Base-by-base conservation (phyloP, 331 rosid genomes). In the Telfairia occidentalis region DNA sequence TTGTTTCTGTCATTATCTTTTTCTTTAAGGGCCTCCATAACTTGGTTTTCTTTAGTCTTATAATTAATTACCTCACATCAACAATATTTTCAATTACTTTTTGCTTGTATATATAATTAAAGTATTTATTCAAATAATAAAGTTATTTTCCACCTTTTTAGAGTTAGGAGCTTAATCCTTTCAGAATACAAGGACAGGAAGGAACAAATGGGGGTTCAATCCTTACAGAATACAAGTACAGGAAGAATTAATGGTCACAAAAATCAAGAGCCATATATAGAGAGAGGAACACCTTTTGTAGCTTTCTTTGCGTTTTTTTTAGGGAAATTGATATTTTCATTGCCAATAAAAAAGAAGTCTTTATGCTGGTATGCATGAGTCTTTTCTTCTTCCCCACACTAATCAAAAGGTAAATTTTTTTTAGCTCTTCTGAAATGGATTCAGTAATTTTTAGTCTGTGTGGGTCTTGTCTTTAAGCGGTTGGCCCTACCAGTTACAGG, bases 401-500 rank as follows among this genome's bases (percentile, higher is more conserved):
- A 23, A 40, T 24, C 38, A 15, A 69, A 69, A 43, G 32, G 73
- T 66, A 38, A 40, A 0, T 3, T 4, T 10, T 61, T 64, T 19
- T 35, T n/a, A 67, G 53, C 73, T 42, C 32, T 67, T 21, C 34
- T 29, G 54, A 71, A 18, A 71, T 46, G 75, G 40, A 48, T 71
- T 71, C 0, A 29, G 43, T 71, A 45, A 71, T 71, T 71, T 29
- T 42, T 29, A 71, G 30, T 19, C 18, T 48, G 75, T 71, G 76
- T 49, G 38, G 73, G 58, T 45, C 42, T 70, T 9, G 21, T 70
- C 75, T 70, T 48, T 30, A 9, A 49, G 29, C 58, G 9, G 45
- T 49, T 7, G 18, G 40, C 30, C 76, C 45, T 71, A 48, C 76
- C 60, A 48, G 46, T 32, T 29, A 71, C 76, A 50, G 76, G 38